These are phyloP conservation scores for Nemania serpens DNA, from an alignment of 2,329 filamentous ascomycete species.

Conservation along the genomic window DNA sequence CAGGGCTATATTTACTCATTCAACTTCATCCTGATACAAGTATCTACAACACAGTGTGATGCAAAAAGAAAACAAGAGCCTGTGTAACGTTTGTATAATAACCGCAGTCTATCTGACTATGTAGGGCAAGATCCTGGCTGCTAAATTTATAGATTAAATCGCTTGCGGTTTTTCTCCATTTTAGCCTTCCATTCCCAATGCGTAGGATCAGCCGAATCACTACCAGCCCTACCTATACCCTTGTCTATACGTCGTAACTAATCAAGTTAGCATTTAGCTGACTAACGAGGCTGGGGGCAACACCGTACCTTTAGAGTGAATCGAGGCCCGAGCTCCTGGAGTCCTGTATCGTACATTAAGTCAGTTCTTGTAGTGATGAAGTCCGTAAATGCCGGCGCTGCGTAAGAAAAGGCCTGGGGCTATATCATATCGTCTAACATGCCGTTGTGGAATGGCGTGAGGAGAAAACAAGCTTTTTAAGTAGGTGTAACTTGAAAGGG, in stretches of 20 bases:
- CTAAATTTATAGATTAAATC: slow-evolving; percentile 77
- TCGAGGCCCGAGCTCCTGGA: slow-evolving; percentile 87
- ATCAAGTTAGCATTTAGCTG: slow-evolving; percentile 3
- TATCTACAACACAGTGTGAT: too few relatives aligned
- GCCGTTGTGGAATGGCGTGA: background rate
- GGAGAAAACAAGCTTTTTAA: background rate
- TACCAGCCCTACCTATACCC: slow-evolving; percentile 73
- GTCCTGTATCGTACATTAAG: slow-evolving; percentile 50
- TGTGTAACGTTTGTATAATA: too few relatives aligned
- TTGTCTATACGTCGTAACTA: slow-evolving; percentile 72
- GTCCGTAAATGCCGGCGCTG: background rate
- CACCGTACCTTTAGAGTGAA: slow-evolving; percentile 77
- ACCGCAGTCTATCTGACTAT: background rate
- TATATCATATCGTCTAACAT: background rate
- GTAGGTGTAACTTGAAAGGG: background rate
- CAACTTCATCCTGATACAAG: too few relatives aligned
- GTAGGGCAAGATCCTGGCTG: background rate
- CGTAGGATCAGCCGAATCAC: slow-evolving; percentile 72
- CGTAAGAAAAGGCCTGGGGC: background rate
- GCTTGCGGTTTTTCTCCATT: slow-evolving; percentile 89
- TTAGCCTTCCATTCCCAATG: slow-evolving; percentile 97
- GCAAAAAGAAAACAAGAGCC: too few relatives aligned
- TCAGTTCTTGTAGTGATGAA: slow-evolving; percentile 17
- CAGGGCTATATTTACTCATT: too few relatives aligned
- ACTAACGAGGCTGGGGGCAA: background rate